Percentiles rank a stretch among this genome's conserved stretches.
These are phyloP conservation scores for Apiotrichum mycotoxinovorans DNA, from an alignment of 1,284 basidiomycete genomes.

Conservation along the genomic window DNA sequence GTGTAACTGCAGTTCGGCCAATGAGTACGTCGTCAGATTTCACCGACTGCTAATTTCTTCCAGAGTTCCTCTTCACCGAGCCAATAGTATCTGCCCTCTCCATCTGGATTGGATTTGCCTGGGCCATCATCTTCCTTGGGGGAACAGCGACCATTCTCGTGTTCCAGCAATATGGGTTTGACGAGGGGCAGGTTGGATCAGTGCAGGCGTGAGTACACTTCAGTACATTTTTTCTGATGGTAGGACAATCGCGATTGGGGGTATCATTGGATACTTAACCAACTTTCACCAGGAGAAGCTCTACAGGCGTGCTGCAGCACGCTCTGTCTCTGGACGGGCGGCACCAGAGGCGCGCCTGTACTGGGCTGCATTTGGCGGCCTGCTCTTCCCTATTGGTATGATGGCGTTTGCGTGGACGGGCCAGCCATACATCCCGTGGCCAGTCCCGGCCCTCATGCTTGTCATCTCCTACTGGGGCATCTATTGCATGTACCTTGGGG, in stretches of 20 bases:
- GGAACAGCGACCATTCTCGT: slow-evolving; percentile 36
- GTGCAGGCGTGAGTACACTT: slow-evolving; percentile 25
- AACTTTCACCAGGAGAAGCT: slow-evolving; percentile 54
- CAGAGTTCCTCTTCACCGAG: slow-evolving; percentile 48
- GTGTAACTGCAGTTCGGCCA: slow-evolving; percentile 41
- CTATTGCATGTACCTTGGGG: slow-evolving; percentile 40
- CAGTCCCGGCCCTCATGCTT: slow-evolving; percentile 35
- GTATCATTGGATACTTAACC: slow-evolving; percentile 66
- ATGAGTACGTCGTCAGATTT: slow-evolving; percentile 6
- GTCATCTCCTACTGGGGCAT: slow-evolving; percentile 35
- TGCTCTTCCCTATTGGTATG: slow-evolving; percentile 42
- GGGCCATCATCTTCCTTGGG: slow-evolving; percentile 43
- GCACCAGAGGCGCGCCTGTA: slow-evolving; percentile 53
- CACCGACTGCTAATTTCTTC: too few species aligned
- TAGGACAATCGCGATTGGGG: slow-evolving; percentile 52
- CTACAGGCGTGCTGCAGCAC: slow-evolving; percentile 29
- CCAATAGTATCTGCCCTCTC: slow-evolving; percentile 52
- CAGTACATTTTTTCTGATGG: too few species aligned
- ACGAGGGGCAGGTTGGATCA: slow-evolving; percentile 27
- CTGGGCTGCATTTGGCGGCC: slow-evolving; percentile 44
- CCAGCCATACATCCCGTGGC: slow-evolving; percentile 35
- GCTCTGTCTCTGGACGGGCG: slow-evolving; percentile 41
- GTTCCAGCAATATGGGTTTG: slow-evolving; percentile 42
- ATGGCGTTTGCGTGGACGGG: slow-evolving; percentile 46
- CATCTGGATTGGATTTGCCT: slow-evolving; percentile 51